Evolutionary conservation across 2,329 filamentous ascomycete species (phyloP).

Genomic region (Fusarium equiseti): DNA sequence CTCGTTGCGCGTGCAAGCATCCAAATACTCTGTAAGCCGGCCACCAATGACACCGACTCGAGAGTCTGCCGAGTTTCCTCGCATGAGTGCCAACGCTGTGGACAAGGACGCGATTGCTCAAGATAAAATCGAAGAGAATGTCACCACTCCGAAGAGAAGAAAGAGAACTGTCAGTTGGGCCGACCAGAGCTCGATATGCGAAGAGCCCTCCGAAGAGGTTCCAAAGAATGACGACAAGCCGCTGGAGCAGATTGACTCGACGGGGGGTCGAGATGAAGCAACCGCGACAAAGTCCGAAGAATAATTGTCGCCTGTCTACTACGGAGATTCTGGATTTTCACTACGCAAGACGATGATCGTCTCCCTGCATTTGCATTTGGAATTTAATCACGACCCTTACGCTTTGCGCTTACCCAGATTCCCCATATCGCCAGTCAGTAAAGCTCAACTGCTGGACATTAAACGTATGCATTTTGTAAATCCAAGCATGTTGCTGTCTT

Average conservation of each 20-base stretch:
- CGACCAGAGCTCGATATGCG: slow-evolving; percentile 38
- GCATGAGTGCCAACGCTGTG: slow-evolving; percentile 18
- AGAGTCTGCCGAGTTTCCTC: slow-evolving; percentile 47
- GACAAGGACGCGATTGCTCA: slow-evolving; percentile 34
- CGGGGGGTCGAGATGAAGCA: slow-evolving; percentile 13
- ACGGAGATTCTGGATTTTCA: neutral
- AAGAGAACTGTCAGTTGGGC: slow-evolving; percentile 44
- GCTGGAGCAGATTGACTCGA: slow-evolving; percentile 33
- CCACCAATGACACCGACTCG: slow-evolving; percentile 51
- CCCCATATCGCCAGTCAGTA: slow-evolving; percentile 20
- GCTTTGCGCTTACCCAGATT: slow-evolving; percentile 24
- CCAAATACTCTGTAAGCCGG: slow-evolving; percentile 40
- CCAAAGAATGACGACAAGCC: slow-evolving; percentile 28
- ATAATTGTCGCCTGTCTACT: slow-evolving; percentile 6
- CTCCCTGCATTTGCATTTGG: slow-evolving; percentile 14
- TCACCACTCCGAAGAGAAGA: slow-evolving; percentile 33
- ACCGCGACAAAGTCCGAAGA: slow-evolving; percentile 9
- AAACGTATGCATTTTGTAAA: slow-evolving; percentile 36
- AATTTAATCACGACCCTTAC: slow-evolving; percentile 17
- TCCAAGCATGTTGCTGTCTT: slow-evolving; percentile 24
- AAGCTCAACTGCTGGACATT: slow-evolving; percentile 16
- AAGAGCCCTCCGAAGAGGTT: slow-evolving; percentile 24
- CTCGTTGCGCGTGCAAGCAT: slow-evolving; percentile 49
- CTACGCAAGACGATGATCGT: neutral
- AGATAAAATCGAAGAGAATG: slow-evolving; percentile 35